These are phyloP conservation scores for Tetrahymena malaccensis DNA, from an alignment of 73 alveolate genomes.

Conservation along the genomic window DNA sequence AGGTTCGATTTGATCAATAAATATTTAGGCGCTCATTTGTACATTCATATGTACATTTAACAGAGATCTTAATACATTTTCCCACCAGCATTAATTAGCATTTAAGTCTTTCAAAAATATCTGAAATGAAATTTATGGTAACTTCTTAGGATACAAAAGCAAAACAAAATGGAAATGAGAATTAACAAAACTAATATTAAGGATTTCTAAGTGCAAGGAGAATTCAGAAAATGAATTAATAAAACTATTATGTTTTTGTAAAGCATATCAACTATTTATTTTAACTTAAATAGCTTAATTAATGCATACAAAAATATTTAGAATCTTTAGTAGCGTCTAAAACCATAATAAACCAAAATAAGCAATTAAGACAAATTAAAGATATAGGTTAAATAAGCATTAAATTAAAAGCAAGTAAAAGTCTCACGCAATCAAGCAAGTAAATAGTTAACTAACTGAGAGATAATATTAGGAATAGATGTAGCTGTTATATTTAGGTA, in stretches of 20 bases:
- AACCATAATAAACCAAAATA: not conserved
- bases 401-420: not conserved
- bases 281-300: not conserved
- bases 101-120: not conserved
- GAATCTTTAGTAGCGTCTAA: not conserved
- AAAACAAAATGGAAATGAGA: not conserved
- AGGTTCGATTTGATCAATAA: not conserved
- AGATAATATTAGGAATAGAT: not conserved
- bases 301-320: not conserved
- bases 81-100: not conserved
- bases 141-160: not conserved
- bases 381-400: too few relatives aligned
- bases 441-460: not conserved
- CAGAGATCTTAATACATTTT: not conserved
- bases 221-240: not conserved
- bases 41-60: not conserved
- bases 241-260: too few relatives aligned
- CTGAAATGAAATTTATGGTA: not conserved
- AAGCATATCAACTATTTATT: not conserved
- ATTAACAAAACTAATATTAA: too few relatives aligned
- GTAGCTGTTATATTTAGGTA: not conserved
- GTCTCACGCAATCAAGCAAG: not conserved
- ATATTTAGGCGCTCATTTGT: not conserved
- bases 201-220: not conserved
- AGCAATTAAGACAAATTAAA: too few relatives aligned